Base-by-base conservation (phyloP, 371 early-diverging fungal genomes). In the Lichtheimia hyalospora region DNA sequence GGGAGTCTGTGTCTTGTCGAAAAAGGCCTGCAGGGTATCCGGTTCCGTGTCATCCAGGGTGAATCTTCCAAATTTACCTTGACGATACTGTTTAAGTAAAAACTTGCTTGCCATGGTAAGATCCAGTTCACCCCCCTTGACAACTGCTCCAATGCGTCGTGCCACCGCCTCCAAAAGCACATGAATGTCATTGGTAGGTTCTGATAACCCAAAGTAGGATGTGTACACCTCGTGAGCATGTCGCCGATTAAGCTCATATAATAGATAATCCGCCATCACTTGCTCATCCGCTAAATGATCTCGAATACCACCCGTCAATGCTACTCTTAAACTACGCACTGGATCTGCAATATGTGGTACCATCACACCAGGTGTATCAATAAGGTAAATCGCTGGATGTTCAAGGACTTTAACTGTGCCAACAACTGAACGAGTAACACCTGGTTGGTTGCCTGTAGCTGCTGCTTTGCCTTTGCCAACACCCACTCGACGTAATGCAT, bases 351-450 rank as follows among this genome's bases (percentile, higher is more conserved):
- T 91, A 60, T 90, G 84, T 0, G 93, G 94, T 23, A 90, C 84
- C 93, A 93, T 93, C 5, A 93, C 92, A 6, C 88, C 97, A 0
- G 97, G 97, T 7, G 95, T 95, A 61, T 96, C 97, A 12, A 94
- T 84, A 20, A 97, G 68, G 71, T 96, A 97, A 2, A 96, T 85
- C 4, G 87, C 77, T 23, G 98, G 98, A 12, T 89, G 81, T 13
- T 94, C 92, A 28, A 87, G 62, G 12, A 98, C 92, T 62, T 91
- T 94, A 64, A 98, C 87, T 6, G 88, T 89, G 14, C 84, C 84
- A 52, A 89, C 88, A 13, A 98, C 89, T 0, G 89, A 73, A 5
- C 90, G 72, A 0, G 98, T 98, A 21, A 96, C 90, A 4, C 98
- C 98, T 0, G 98, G 96, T 41, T 84, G 82, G 1, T 90, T 89